Base-by-base conservation (phyloP, 2,329 filamentous ascomycete species). In the Pseudocercospora pini-densiflorae region DNA sequence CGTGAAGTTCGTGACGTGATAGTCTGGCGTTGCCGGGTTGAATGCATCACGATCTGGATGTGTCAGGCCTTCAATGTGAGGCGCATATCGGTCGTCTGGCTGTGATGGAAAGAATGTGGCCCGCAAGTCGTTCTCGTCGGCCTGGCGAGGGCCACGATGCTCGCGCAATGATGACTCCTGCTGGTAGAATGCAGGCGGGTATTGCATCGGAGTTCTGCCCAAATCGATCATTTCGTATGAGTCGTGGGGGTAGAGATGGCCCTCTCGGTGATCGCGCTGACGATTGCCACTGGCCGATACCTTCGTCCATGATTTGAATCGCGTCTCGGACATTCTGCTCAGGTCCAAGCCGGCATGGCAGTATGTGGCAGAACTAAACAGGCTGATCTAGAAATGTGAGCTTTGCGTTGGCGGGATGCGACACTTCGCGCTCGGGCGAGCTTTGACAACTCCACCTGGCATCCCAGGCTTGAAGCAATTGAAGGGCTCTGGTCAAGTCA, bases 81-180 rank as follows among this genome's bases (percentile, higher is more conserved):
- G 33, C 12, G 19, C 16, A 58, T 58, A 24, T 43, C 12, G 27
- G 19, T 23, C 27, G 16, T 43, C 12, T 45, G n/a, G 57, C 57
- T 43, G n/a, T 2, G 29, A 29, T 45, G 27, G 14, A 24, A 36
- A 16, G 27, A 36, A 33, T 21, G 21, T 51, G 47, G 47, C 3
- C 5, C n/a, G 29, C 14, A 33, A 58, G 27, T 21, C 29, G 31
- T 36, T 9, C 8, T 33, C 55, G n/a, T 58, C n/a, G 55, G 55
- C 6, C 21, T 16, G 24, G 47, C 12, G 21, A 24, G 57, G 57
- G 14, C 8, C 29, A 16, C 31, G 16, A n/a, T 43, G 31, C 8
- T 36, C 24, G 53, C 62, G 65, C 51, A 65, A 5, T 21, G 62
- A 61, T 3, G 65, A 65, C 54, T 65, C 65, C 23, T 64, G 24